Conservation (phyloP, 2,329 filamentous ascomycete genomes). For the Ceratocystis destructans region DNA sequence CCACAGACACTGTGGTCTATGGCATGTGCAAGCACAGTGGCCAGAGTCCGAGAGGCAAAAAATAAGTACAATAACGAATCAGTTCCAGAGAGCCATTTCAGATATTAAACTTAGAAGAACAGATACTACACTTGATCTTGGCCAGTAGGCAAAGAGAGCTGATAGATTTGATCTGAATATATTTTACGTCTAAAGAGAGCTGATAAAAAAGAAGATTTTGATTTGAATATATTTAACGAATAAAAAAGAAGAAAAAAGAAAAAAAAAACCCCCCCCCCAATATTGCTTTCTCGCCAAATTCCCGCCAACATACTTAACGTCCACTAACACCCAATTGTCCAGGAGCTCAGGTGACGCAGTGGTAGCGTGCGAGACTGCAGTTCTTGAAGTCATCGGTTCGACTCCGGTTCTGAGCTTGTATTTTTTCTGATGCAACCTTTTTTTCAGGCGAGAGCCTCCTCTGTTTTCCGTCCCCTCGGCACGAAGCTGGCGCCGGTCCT, state of each 20-base stretch:
- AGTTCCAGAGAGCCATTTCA: slow-evolving; percentile 64
- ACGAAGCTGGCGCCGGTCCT: not conserved
- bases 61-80: slow-evolving; percentile 75
- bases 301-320: not conserved
- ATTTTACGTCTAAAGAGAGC: no score
- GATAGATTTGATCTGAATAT: no score
- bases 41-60: slow-evolving; percentile 28
- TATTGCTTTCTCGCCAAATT: not conserved
- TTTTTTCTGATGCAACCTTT: slow-evolving; percentile 17
- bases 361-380: slow-evolving; percentile 13
- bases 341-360: slow-evolving; percentile 15
- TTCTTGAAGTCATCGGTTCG: slow-evolving; percentile 14
- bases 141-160: slow-evolving; percentile 37
- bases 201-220: no score
- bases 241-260: not conserved
- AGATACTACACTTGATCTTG: slow-evolving; percentile 96
- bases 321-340: accelerated
- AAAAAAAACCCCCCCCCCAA: no score
- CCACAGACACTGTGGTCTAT: slow-evolving; percentile 20
- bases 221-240: no score
- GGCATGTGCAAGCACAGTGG: slow-evolving; percentile 20
- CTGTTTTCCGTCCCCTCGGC: not conserved
- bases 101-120: slow-evolving; percentile 97
- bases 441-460: slow-evolving; percentile 1
- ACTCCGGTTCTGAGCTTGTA: slow-evolving; percentile 14